phyloP scores from a whole-genome alignment of 2,329 filamentous ascomycete genomes.

The Fusarium agapanthi region DNA sequence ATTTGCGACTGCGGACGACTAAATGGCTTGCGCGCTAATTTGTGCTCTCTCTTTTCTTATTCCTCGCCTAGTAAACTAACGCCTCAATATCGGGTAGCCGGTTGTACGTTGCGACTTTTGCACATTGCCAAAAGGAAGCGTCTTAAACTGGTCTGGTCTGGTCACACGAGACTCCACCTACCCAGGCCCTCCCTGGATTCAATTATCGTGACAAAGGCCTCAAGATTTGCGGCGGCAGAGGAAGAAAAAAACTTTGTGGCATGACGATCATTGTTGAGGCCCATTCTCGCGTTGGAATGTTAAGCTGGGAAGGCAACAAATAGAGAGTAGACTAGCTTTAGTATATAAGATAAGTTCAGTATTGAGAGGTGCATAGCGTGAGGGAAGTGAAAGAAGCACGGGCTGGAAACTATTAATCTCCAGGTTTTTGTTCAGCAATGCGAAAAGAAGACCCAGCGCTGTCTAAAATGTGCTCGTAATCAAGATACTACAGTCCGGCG shows the following conservation, averaged over 20 bases:
- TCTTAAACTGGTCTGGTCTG: background rate
- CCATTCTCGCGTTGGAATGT: rapidly evolving
- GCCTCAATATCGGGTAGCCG: background rate
- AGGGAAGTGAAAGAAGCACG: rapidly evolving
- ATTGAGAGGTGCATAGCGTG: rapidly evolving
- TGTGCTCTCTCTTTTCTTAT: background rate
- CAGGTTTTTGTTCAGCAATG: no score
- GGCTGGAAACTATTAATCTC: rapidly evolving
- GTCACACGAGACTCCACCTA: background rate
- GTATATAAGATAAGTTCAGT: rapidly evolving
- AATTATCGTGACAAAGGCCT: rapidly evolving
- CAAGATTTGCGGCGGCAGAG: rapidly evolving
- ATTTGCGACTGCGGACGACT: background rate
- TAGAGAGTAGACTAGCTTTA: background rate
- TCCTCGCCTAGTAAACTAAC: background rate
- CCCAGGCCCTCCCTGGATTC: background rate
- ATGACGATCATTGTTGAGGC: rapidly evolving
- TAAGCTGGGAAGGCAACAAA: background rate
- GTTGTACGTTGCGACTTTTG: background rate
- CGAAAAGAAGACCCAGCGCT: background rate
- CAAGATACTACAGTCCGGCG: rapidly evolving
- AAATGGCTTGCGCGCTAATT: background rate
- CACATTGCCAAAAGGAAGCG: background rate
- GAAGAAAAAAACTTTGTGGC: rapidly evolving
- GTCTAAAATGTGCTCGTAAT: rapidly evolving